Evolutionary conservation across 1,139 yeast species (phyloP), one percentile per base, ranked within the genome.

Genomic region (Blastobotrys petasosporus): DNA sequence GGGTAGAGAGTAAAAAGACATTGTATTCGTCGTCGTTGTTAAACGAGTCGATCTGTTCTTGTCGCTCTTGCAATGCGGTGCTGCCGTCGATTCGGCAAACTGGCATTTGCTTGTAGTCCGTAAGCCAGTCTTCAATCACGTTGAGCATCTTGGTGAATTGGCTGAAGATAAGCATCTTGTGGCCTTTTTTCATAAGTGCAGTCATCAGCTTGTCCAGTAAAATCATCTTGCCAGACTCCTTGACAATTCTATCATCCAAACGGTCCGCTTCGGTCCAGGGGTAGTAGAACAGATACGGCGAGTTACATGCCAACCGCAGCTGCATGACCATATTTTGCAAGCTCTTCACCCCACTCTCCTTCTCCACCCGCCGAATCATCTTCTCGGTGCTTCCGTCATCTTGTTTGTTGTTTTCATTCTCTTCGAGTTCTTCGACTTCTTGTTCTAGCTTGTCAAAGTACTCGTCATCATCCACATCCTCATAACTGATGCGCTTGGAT

Each of bases 71-170:
- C 54, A 84, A 92, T 16, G 74, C 62, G 1, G 82, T 78, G 2
- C 80, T 68, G 0, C 98, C 97, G 61, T 88, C 96, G 32, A 92
- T 74, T 44, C 95, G 73, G 50, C 86, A 76, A 16, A 73, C 66
- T 1, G 66, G 59, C 49, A 79, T 65, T 1, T 65, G 60, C 38
- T 75, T 69, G 34, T 72, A 59, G n/a, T 68, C 73, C 29, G 61
- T 63, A 46, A 77, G 69, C 80, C 88, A 90, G 57, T 84, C 88
- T 52, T 81, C 79, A 1, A 88, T 61, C 16, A 90, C 65, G 57
- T 90, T 95, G 31, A 90, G 69, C 76, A 84, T 80, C 37, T 71
- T 74, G 1, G 94, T 81, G 63, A 90, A 88, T 61, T 90, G 97
- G 0, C 92, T 79, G 61, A 90, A 90, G 1, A 90, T 78, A 44